Evolutionary conservation across 2,329 filamentous ascomycete genomes (phyloP).

Genomic region (Phialocephala sp.): DNA sequence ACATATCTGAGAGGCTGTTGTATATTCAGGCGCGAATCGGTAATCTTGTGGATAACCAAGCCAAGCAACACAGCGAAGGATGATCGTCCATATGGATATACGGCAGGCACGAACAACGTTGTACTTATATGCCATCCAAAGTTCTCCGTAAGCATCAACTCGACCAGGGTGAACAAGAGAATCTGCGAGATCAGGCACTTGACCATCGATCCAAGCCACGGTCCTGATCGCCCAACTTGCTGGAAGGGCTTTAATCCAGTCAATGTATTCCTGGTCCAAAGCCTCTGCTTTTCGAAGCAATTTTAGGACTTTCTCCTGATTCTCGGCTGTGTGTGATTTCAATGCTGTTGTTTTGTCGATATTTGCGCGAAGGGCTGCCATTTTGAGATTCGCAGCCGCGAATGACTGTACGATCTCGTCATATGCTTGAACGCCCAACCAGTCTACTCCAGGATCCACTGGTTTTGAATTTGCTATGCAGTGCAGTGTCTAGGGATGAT

Average conservation of each 20-base stretch:
- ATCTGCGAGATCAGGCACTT: constrained; percentile 54
- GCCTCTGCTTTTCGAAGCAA: constrained; percentile 57
- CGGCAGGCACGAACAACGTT: constrained; percentile 61
- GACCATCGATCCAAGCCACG: constrained; percentile 60
- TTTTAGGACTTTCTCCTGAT: constrained; percentile 55
- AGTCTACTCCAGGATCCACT: constrained; percentile 59
- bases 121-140: constrained; percentile 62
- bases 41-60: constrained; percentile 64
- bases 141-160: constrained; percentile 62
- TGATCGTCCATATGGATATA: constrained; percentile 58
- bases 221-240: constrained; percentile 55
- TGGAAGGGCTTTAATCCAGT: constrained; percentile 57
- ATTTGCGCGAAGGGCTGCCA: constrained; percentile 59
- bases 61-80: constrained; percentile 65
- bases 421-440: constrained; percentile 58
- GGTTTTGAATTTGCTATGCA: constrained; percentile 57
- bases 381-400: constrained; percentile 54
- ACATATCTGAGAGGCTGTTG: constrained; percentile 56
- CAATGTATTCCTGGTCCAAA: constrained; percentile 56
- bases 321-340: constrained; percentile 52
- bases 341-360: constrained; percentile 55
- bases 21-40: constrained; percentile 64
- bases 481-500: constrained; percentile 55
- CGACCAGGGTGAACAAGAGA: constrained; percentile 64
- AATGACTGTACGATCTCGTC: constrained; percentile 55